These are phyloP conservation scores for Chiua sp. DNA, from an alignment of 1,284 basidiomycete genomes.

Conservation along the genomic window DNA sequence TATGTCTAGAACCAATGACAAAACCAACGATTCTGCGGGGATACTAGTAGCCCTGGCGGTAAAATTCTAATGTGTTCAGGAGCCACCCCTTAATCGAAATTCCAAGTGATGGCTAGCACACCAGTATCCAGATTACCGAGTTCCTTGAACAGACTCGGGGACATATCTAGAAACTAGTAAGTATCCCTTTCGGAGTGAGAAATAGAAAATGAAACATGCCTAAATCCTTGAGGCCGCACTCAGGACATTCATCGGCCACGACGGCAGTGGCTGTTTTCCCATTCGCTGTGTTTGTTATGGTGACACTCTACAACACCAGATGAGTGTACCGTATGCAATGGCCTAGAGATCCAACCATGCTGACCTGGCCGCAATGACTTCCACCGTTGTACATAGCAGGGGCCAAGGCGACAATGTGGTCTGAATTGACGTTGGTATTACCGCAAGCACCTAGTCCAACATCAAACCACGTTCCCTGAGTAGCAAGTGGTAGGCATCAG, in stretches of 20 bases:
- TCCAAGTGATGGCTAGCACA: too few species aligned
- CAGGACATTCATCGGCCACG: slow-evolving; percentile 52
- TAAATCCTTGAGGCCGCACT: slow-evolving; percentile 46
- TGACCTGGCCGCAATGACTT: slow-evolving; percentile 51
- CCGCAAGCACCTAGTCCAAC: slow-evolving; percentile 58
- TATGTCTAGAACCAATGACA: too few species aligned
- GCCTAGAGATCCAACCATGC: slow-evolving; percentile 11
- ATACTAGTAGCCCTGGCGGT: too few species aligned
- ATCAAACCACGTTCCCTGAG: slow-evolving; percentile 43
- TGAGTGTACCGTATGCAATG: not conserved
- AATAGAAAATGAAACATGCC: slow-evolving; percentile 40
- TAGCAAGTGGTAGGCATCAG: not conserved
- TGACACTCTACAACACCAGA: slow-evolving; percentile 44
- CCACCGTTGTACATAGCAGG: slow-evolving; percentile 46
- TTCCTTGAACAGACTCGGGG: not conserved
- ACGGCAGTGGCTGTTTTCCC: slow-evolving; percentile 47
- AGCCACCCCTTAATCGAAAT: too few species aligned
- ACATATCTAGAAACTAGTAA: not conserved
- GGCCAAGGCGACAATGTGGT: slow-evolving; percentile 53
- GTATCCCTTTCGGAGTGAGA: not conserved
- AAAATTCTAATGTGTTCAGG: too few species aligned
- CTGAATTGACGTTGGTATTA: slow-evolving; percentile 39
- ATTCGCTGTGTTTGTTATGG: slow-evolving; percentile 50
- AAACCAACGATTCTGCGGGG: too few species aligned
- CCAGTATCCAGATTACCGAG: not conserved